Base-by-base conservation (phyloP, 164 flowering plant genomes). In the Stephania yunnanensis region DNA sequence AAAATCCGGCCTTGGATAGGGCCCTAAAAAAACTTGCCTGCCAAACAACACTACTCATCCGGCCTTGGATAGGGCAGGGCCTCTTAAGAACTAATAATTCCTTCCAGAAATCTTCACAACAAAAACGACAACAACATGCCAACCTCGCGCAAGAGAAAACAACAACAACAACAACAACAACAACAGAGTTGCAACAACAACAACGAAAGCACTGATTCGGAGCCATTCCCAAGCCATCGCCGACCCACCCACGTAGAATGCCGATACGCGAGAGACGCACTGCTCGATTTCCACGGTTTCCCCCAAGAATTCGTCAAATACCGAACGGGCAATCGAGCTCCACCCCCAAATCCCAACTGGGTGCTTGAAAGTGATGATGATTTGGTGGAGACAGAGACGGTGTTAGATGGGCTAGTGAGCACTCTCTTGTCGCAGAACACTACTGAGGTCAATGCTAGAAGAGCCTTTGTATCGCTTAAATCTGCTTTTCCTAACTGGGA, bases 361-460 rank as follows among this genome's bases (percentile, higher is more conserved):
- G 75, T 71, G 20, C 74, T 64, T 20, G 77, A 55, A 52, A 78
- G 55, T 7, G 76, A 63, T 25, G 25, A 25, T 25, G 25, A 25
- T 25, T 25, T 25, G 25, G 25, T 25, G 25, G 30, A 29, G 46
- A 75, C 74, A 46, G 96, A 90, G 83, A 89, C 86, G 55, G 97
- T 95, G 42, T 80, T 95, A 83, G 97, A 95, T 58, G 99, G 97
- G 68, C 73, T 95, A 6, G 85, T 93, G 61, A 88, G 86, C 79
- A 89, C 84, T 7, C 74, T 95, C 46, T 85, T 93, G 6, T 90
- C 95, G 1, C 98, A 95, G 83, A 95, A 95, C 75, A 93, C 98
- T 1, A 94, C 95, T 17, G 97, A 95, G 72, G 80, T 70, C 31
- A 95, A 93, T 76, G 87, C 97, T 19, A 81, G 69, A 52, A 87